Evolutionary conservation across 2,329 filamentous ascomycete species (phyloP).

Genomic region (Volutella citrinella): DNA sequence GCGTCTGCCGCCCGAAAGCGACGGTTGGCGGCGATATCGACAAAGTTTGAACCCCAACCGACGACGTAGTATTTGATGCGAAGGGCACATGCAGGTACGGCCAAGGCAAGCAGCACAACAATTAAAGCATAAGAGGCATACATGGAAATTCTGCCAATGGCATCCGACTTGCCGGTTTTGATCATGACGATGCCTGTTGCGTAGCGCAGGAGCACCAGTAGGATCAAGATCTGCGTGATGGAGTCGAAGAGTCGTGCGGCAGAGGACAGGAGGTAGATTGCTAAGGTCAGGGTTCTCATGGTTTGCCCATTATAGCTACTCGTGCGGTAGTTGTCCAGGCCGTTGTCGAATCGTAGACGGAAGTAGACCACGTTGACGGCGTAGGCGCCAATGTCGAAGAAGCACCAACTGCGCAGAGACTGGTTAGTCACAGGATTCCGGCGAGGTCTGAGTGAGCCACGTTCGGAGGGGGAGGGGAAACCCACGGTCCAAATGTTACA

Average conservation of each 20-base stretch:
- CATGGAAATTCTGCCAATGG: constrained; percentile 13
- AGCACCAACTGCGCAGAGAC: too few relatives aligned
- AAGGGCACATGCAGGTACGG: constrained; percentile 16
- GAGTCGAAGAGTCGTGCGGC: constrained; percentile 5
- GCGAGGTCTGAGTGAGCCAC: background rate
- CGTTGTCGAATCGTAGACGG: background rate
- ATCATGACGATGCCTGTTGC: constrained; percentile 18
- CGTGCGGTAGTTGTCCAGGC: background rate
- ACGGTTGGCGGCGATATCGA: background rate
- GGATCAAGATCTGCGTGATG: constrained; percentile 16
- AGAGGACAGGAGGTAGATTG: constrained; percentile 4
- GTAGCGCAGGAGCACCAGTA: constrained; percentile 23
- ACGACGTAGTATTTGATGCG: constrained; percentile 9
- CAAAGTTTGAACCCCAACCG: too few relatives aligned
- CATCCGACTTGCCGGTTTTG: constrained; percentile 3
- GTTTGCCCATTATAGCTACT: too few relatives aligned
- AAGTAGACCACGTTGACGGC: constrained; percentile 9
- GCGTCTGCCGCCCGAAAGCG: too few relatives aligned
- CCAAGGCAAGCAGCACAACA: constrained; percentile 12
- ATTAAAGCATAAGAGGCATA: constrained; percentile 12
- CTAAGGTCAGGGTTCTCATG: too few relatives aligned
- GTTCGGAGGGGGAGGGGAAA: background rate
- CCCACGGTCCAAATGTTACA: constrained; percentile 23
- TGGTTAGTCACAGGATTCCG: too few relatives aligned
- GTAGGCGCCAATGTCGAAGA: constrained; percentile 15